Base-by-base conservation (phyloP, 2,329 filamentous ascomycete genomes). In the Aspergillus sp. region DNA sequence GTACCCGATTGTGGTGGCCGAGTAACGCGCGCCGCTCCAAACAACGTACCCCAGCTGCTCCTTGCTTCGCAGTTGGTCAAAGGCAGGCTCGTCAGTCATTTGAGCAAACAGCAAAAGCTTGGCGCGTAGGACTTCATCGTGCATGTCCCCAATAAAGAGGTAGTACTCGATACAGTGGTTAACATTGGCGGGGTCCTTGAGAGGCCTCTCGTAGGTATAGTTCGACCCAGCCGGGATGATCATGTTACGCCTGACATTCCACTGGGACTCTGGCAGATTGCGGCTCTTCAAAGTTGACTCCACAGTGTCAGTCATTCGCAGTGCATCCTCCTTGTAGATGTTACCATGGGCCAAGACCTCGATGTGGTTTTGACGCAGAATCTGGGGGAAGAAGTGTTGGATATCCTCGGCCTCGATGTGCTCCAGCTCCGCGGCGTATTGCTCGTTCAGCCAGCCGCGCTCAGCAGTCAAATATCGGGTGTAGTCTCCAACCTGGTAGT, bases 41-140 rank as follows among this genome's bases (percentile, higher is more conserved):
- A 99, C 93, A 53, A 99, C 90, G 67, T 99, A 99, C 12, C 95
- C 95, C 6, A 99, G 87, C 76, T 99, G 93, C 74, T 99, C 93
- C 76, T 98, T 97, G 44, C 95, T 98, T 50, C 95, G 87, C 7
- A 99, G 82, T 73, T 96, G 92, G 75, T 99, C 91, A 70, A 98
- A 99, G 8, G 90, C 90, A 4, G 93, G 93, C 77, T 99, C 95
- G 56, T 96, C 90, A 0, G 91, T 87, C 77, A 99, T 90, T 75
- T 98, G 95, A 25, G 91, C 89, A 43, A 97, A 83, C 6, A 99
- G 82, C 43, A 96, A 81, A 0, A 90, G 83, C 73, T 90, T 92
- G 14, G 93, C 90, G 17, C 91, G 86, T 12, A 90, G 75, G 6
- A 76, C 70, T n/a, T 87, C 83, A 68, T 96, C 87, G 3, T 85